These are phyloP conservation scores for Heterobasidion irregulare DNA, from an alignment of 1,284 basidiomycete genomes.

Conservation along the genomic window DNA sequence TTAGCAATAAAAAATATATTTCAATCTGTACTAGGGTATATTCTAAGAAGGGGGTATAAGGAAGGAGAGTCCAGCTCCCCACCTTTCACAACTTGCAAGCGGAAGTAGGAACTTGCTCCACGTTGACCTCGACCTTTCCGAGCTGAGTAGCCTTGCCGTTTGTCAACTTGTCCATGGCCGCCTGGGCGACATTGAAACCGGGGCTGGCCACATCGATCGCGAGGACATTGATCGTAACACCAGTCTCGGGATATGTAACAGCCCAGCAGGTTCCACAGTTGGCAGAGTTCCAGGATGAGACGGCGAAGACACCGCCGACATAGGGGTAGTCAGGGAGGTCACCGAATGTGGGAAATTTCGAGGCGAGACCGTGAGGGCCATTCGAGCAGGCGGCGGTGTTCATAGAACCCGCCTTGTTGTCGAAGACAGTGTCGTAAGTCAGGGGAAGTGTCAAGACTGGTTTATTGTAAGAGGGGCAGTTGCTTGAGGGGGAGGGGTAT, in stretches of 20 bases:
- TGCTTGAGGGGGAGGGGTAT: too few species aligned
- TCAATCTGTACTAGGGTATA: not conserved
- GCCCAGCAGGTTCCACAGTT: conserved; percentile 26
- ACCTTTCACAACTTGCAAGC: conserved; percentile 7
- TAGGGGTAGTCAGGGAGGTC: conserved; percentile 22
- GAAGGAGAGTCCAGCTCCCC: too few species aligned
- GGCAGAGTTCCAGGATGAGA: conserved; percentile 19
- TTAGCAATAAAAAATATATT: not conserved
- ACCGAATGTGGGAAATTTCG: conserved; percentile 22
- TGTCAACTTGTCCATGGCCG: conserved; percentile 25
- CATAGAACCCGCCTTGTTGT: conserved; percentile 17
- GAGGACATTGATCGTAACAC: conserved; percentile 17
- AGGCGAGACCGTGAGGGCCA: conserved; percentile 22
- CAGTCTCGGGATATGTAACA: conserved; percentile 16
- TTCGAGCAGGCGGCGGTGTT: conserved; percentile 24
- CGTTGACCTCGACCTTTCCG: conserved; percentile 3
- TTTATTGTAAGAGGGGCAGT: not conserved
- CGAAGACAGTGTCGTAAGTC: conserved; percentile 22
- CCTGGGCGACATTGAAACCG: conserved; percentile 25
- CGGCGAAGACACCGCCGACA: conserved; percentile 22
- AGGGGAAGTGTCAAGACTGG: conserved; percentile 1
- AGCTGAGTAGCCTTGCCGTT: conserved; percentile 12
- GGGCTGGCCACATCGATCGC: conserved; percentile 22
- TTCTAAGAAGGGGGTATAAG: too few species aligned
- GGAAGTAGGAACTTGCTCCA: conserved; percentile 3